These are phyloP conservation scores for Trypanosoma avium DNA, from an alignment of 208 protist species.

Conservation along the genomic window DNA sequence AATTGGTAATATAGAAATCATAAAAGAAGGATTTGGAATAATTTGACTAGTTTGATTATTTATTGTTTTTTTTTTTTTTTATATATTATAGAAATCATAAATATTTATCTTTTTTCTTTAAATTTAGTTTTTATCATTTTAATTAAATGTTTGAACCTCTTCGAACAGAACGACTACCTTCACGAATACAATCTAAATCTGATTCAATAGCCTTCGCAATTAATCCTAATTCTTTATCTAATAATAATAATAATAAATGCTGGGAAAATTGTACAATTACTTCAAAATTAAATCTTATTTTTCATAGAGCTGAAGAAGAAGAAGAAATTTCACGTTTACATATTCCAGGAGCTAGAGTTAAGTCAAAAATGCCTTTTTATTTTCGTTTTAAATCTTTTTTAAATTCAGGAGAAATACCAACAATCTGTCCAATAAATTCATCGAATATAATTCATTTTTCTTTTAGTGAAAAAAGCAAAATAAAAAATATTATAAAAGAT, in stretches of 20 bases:
- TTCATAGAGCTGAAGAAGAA: slow-evolving; percentile 4
- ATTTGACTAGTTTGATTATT: too few relatives aligned
- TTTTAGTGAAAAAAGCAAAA: slow-evolving; percentile 15
- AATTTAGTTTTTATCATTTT: background rate
- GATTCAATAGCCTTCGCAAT: slow-evolving; percentile 17
- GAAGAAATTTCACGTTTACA: background rate
- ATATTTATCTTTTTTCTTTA: background rate
- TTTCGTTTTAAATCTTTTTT: too few relatives aligned
- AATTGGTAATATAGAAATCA: too few relatives aligned
- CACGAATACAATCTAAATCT: slow-evolving; percentile 16
- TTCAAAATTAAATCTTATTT: slow-evolving; percentile 18
- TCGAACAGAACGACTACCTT: slow-evolving; percentile 24
- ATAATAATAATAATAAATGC: background rate
- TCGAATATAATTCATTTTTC: slow-evolving; percentile 2
- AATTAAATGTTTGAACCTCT: slow-evolving; percentile 25
- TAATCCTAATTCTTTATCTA: slow-evolving; percentile 7
- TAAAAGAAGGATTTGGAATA: too few relatives aligned
- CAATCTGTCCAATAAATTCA: slow-evolving; percentile 1
- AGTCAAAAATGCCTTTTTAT: slow-evolving; percentile 20
- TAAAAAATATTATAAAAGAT: background rate
- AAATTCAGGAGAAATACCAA: too few relatives aligned
- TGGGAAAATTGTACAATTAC: slow-evolving; percentile 24
- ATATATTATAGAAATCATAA: too few relatives aligned
- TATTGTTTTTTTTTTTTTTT: background rate
- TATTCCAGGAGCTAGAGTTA: slow-evolving; percentile 22